A percentile compares a stretch with the other conserved stretches of the same genome.
These are phyloP conservation scores for Termitomyces bulborhizus DNA, from an alignment of 768 basidiomycete species.

Conservation along the genomic window DNA sequence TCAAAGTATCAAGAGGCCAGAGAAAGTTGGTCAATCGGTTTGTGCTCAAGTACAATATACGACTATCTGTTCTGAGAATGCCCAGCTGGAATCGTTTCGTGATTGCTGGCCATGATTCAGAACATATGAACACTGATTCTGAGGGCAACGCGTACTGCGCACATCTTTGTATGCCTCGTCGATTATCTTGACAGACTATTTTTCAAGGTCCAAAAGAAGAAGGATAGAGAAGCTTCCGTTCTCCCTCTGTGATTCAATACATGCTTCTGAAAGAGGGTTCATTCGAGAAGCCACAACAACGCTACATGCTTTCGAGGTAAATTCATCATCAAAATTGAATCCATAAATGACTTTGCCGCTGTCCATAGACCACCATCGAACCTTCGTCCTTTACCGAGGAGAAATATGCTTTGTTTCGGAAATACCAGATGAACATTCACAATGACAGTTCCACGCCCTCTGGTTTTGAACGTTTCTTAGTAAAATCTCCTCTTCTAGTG, in stretches of 20 bases:
- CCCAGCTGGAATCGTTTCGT: slow-evolving; percentile 72
- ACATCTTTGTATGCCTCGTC: not conserved
- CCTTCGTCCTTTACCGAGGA: slow-evolving; percentile 71
- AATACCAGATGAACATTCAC: slow-evolving; percentile 80
- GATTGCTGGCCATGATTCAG: slow-evolving; percentile 32
- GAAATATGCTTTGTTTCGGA: slow-evolving; percentile 71
- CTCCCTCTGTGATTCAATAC: slow-evolving; percentile 43
- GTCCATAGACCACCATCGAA: slow-evolving; percentile 64
- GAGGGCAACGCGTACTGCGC: slow-evolving; percentile 6
- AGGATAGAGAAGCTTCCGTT: slow-evolving; percentile 25
- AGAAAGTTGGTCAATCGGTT: slow-evolving; percentile 71
- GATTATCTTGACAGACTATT: not conserved
- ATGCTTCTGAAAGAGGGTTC: slow-evolving; percentile 45
- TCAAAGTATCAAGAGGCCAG: slow-evolving; percentile 69
- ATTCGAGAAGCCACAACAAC: slow-evolving; percentile 21
- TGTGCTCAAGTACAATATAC: slow-evolving; percentile 4
- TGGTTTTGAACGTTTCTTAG: slow-evolving; percentile 71
- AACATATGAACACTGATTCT: slow-evolving; percentile 21
- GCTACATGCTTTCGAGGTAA: slow-evolving; percentile 59
- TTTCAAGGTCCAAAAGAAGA: slow-evolving; percentile 5
- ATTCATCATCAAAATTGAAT: not conserved
- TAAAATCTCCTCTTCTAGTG: slow-evolving; percentile 71
- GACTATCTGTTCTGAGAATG: not conserved
- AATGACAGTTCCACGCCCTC: slow-evolving; percentile 49
- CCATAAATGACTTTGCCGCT: not conserved